A percentile compares a stretch with the other conserved stretches of the same genome.
Evolutionary conservation across 352 stramenopile species (phyloP).

Genomic region (Aphanomyces cochlioides): DNA sequence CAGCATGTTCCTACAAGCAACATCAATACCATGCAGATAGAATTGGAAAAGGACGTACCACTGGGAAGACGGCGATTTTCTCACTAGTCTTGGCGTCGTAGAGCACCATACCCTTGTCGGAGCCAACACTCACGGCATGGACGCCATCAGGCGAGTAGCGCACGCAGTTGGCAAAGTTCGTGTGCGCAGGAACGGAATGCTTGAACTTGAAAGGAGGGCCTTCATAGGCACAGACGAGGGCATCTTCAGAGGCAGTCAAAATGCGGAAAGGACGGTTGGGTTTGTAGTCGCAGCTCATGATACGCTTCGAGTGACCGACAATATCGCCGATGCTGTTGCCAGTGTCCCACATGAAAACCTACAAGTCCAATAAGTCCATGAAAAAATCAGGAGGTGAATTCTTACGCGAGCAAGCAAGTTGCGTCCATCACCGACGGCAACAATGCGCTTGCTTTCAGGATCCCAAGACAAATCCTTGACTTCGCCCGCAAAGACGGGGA

Average conservation of each 20-base stretch:
- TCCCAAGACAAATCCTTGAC: slow-evolving; percentile 96
- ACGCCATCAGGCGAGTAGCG: slow-evolving; percentile 90
- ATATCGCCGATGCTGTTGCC: slow-evolving; percentile 94
- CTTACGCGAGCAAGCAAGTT: slow-evolving; percentile 57
- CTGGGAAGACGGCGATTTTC: slow-evolving; percentile 74
- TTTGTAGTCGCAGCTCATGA: slow-evolving; percentile 90
- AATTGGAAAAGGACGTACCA: slow-evolving; percentile 9
- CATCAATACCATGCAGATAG: slow-evolving; percentile 32
- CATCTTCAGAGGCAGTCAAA: slow-evolving; percentile 94
- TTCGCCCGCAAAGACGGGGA: slow-evolving; percentile 82
- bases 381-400: background rate
- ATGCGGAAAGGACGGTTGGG: slow-evolving; percentile 92
- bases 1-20: slow-evolving; percentile 55
- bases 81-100: slow-evolving; percentile 92
- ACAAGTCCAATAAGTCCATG: slow-evolving; percentile 17
- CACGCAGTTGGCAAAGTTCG: slow-evolving; percentile 95
- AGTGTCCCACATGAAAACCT: slow-evolving; percentile 96
- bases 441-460: slow-evolving; percentile 92
- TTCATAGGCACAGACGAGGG: slow-evolving; percentile 92
- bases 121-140: slow-evolving; percentile 88
- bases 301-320: slow-evolving; percentile 91
- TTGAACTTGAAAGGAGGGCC: slow-evolving; percentile 96
- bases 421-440: slow-evolving; percentile 83
- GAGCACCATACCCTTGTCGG: slow-evolving; percentile 93
- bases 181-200: slow-evolving; percentile 91